Evolutionary conservation across 2,329 filamentous ascomycete genomes (phyloP).

Genomic region (Iodosphaeria phyllophila): DNA sequence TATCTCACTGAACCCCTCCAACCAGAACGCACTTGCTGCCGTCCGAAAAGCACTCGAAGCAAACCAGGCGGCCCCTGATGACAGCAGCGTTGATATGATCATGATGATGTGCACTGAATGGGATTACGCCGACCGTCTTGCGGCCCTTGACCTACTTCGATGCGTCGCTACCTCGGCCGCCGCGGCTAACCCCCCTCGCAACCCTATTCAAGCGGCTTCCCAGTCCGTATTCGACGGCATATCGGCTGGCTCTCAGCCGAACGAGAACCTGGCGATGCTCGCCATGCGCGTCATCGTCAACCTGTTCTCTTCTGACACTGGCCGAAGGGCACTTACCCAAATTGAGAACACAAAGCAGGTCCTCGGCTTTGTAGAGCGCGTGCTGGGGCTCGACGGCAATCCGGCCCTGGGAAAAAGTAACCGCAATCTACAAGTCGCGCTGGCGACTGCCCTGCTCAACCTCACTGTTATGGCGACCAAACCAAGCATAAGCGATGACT

Average conservation of each 20-base stretch:
- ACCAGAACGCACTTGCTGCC: conserved; percentile 41
- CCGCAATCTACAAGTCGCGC: conserved; percentile 65
- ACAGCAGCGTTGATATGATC: conserved; percentile 40
- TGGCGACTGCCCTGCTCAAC: conserved; percentile 72
- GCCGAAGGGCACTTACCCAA: too few relatives aligned
- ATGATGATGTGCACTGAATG: conserved; percentile 59
- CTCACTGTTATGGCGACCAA: conserved; percentile 52
- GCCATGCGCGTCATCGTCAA: conserved; percentile 67
- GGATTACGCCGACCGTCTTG: conserved; percentile 64
- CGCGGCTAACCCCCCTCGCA: conserved; percentile 31
- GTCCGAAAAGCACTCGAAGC: conserved; percentile 47
- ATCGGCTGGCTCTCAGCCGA: conserved; percentile 38
- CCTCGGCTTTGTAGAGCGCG: conserved; percentile 40
- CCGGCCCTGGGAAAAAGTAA: conserved; percentile 38
- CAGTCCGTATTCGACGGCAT: conserved; percentile 19
- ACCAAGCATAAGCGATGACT: conserved; percentile 10
- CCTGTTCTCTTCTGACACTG: conserved; percentile 57
- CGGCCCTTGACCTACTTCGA: conserved; percentile 75
- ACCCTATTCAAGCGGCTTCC: conserved; percentile 38
- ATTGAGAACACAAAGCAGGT: too few relatives aligned
- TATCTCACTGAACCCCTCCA: conserved; percentile 51
- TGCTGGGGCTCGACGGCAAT: conserved; percentile 30
- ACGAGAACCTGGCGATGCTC: conserved; percentile 76
- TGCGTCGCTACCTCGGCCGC: conserved; percentile 54
- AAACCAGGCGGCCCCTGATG: conserved; percentile 26